These are phyloP conservation scores for Penicillium diatomitis DNA, from an alignment of 495 filamentous ascomycete genomes.

Conservation along the genomic window DNA sequence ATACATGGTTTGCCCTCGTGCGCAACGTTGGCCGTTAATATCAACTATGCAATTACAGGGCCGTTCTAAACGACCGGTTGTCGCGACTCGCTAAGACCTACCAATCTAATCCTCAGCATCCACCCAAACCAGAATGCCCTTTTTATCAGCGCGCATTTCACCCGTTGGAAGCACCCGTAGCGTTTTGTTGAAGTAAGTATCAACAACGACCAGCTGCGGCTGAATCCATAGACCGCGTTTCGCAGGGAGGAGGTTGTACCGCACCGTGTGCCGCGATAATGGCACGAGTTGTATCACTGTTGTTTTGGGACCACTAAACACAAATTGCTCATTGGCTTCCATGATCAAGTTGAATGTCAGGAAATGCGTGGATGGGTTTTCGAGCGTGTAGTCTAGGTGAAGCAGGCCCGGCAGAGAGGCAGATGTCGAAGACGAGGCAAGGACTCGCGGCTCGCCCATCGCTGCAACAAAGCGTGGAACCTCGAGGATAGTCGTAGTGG, in stretches of 20 bases:
- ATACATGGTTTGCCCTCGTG: no score
- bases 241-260: slow-evolving; percentile 57
- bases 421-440: slow-evolving; percentile 52
- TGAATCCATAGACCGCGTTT: slow-evolving; percentile 59
- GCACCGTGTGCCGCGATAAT: slow-evolving; percentile 58
- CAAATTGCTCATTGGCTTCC: slow-evolving; percentile 88
- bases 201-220: slow-evolving; percentile 64
- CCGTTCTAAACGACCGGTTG: no score
- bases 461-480: slow-evolving; percentile 73
- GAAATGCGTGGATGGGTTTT: slow-evolving; percentile 91
- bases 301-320: slow-evolving; percentile 82
- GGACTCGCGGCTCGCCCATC: slow-evolving; percentile 77
- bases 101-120: slow-evolving; percentile 35
- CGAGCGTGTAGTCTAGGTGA: slow-evolving; percentile 61
- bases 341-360: slow-evolving; percentile 85
- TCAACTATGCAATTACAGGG: no score
- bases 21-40: no score
- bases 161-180: slow-evolving; percentile 63
- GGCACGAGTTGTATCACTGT: slow-evolving; percentile 70
- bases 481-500: slow-evolving; percentile 47
- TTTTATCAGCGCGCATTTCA: slow-evolving; percentile 65
- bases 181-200: slow-evolving; percentile 84
- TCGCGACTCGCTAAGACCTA: no score
- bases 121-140: slow-evolving; percentile 62
- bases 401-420: slow-evolving; percentile 33